A percentile compares a stretch with the other conserved stretches of the same genome.
Conservation (phyloP, 768 basidiomycete genomes). For the Suillus cothurnatus region DNA sequence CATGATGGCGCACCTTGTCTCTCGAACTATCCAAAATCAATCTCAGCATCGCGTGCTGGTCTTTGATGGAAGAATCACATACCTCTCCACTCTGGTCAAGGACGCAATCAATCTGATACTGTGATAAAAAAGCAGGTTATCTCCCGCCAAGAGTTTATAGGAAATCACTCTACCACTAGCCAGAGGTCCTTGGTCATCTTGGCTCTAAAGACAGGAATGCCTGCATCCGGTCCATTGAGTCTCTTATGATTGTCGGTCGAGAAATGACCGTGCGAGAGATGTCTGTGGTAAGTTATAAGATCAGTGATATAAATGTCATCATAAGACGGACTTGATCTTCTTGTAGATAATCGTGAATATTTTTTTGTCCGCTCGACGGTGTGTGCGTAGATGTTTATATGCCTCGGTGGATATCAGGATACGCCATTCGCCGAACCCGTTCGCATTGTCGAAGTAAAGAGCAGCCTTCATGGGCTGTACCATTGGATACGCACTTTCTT, state of each 20-base stretch:
- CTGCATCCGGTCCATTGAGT: constrained; percentile 44
- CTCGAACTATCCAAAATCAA: constrained; percentile 32
- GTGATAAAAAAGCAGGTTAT: constrained; percentile 4
- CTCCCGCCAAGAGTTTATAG: background rate
- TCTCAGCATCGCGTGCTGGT: background rate
- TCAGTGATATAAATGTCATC: background rate
- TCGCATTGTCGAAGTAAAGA: constrained; percentile 56
- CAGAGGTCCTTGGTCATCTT: constrained; percentile 59
- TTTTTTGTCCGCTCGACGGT: constrained; percentile 45
- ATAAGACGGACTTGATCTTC: constrained; percentile 59
- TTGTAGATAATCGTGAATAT: constrained; percentile 58
- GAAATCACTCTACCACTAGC: constrained; percentile 44
- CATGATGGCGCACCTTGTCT: constrained; percentile 35
- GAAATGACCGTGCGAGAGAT: constrained; percentile 70
- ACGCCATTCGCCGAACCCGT: constrained; percentile 66
- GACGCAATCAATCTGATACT: constrained; percentile 55
- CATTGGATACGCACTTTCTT: constrained; percentile 40
- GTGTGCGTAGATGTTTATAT: constrained; percentile 49
- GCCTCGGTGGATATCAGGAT: constrained; percentile 58
- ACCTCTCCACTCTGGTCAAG: constrained; percentile 39
- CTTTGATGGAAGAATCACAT: constrained; percentile 9
- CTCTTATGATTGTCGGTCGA: constrained; percentile 69
- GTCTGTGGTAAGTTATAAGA: constrained; percentile 39
- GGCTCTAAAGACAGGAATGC: constrained; percentile 66
- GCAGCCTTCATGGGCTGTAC: constrained; percentile 64